These are phyloP conservation scores for Diaporthe helianthi DNA, from an alignment of 2,329 filamentous ascomycete genomes.

Conservation along the genomic window DNA sequence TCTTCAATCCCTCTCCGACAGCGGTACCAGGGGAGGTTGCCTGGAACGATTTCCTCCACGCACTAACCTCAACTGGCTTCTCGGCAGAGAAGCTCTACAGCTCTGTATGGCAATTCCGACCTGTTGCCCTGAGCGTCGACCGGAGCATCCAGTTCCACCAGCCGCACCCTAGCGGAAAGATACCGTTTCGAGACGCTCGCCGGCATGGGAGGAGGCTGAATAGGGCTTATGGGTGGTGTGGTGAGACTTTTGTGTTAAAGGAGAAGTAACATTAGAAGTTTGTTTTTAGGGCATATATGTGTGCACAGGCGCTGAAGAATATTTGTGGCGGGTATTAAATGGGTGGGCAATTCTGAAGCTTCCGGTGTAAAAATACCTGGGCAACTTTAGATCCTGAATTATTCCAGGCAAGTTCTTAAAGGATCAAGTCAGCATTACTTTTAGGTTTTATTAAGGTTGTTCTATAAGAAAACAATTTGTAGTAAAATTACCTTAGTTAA, in stretches of 20 bases:
- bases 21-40: constrained; percentile 55
- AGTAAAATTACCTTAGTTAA: too few relatives aligned
- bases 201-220: constrained; percentile 56
- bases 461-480: too few relatives aligned
- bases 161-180: constrained; percentile 61
- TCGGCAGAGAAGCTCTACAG: constrained; percentile 63
- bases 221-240: constrained; percentile 58
- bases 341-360: not conserved
- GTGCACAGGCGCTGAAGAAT: not conserved
- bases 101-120: constrained; percentile 66
- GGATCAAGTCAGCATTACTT: too few relatives aligned
- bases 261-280: not conserved
- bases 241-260: constrained; percentile 49
- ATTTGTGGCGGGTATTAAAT: not conserved
- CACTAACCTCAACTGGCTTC: constrained; percentile 59
- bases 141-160: constrained; percentile 66
- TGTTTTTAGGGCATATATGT: too few relatives aligned
- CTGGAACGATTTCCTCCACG: constrained; percentile 61
- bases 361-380: too few relatives aligned
- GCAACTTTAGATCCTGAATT: too few relatives aligned
- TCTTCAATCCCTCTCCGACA: constrained; percentile 44
- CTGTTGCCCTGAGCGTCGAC: constrained; percentile 48
- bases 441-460: too few relatives aligned
- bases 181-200: constrained; percentile 55
- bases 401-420: too few relatives aligned